Conservation (phyloP, 768 basidiomycete genomes). For the Russula sp. region DNA sequence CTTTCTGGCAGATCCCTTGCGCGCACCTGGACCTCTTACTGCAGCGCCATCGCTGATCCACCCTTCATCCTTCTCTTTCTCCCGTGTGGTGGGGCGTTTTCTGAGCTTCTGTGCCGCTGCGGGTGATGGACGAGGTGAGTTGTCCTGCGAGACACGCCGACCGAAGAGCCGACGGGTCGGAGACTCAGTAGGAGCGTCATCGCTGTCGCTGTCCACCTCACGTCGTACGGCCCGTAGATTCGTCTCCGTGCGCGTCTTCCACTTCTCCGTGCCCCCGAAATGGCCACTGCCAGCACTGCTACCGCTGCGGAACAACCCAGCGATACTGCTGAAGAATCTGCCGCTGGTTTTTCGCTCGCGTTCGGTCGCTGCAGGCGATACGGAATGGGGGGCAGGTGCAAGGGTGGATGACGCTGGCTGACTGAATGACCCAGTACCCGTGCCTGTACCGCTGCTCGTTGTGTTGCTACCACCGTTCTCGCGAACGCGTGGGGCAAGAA, state of each 20-base stretch:
- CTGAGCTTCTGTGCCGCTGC: conserved; percentile 2
- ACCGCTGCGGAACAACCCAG: conserved; percentile 16
- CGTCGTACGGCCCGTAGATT: conserved; percentile 26
- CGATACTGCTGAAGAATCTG: conserved; percentile 18
- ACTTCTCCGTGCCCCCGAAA: conserved; percentile 18
- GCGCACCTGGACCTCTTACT: conserved; percentile 15
- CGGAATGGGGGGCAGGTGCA: not conserved
- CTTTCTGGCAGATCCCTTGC: conserved; percentile 2
- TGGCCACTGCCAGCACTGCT: not conserved
- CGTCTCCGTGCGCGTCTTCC: conserved; percentile 34
- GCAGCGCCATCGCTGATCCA: conserved; percentile 20
- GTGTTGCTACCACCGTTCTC: conserved; percentile 8
- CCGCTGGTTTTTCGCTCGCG: conserved; percentile 17
- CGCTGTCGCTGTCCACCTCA: conserved; percentile 25
- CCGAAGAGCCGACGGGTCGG: conserved; percentile 4
- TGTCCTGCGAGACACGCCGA: conserved; percentile 13
- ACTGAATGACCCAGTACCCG: conserved; percentile 19
- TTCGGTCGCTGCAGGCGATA: not conserved
- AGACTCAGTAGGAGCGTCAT: conserved; percentile 19
- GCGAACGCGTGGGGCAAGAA: not conserved
- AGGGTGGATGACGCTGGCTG: conserved; percentile 6
- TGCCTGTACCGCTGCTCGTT: conserved; percentile 19
- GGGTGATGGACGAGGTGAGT: not conserved
- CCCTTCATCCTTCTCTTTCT: conserved; percentile 15
- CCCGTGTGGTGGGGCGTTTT: not conserved